These are phyloP conservation scores for Plasmodium berghei DNA, from an alignment of 169 alveolate genomes.

Conservation along the genomic window DNA sequence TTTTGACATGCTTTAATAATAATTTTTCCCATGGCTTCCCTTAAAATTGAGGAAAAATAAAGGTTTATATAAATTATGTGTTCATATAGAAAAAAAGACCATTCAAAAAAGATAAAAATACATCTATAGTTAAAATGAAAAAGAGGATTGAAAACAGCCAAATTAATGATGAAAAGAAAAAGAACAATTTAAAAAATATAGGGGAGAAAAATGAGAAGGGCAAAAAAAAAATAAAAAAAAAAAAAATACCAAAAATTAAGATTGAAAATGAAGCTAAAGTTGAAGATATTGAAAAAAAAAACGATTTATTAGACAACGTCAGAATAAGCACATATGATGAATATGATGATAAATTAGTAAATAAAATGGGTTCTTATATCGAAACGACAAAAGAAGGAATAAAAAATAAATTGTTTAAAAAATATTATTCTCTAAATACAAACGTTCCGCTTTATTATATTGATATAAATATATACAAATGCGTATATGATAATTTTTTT, in stretches of 20 bases:
- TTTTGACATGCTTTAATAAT: too few species aligned
- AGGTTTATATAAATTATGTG: too few species aligned
- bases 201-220: conserved; percentile 3
- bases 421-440: conserved; percentile 78
- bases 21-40: too few species aligned
- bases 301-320: conserved; percentile 77
- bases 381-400: conserved; percentile 76
- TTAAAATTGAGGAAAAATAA: too few species aligned
- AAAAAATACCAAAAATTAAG: conserved; percentile 76
- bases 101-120: too few species aligned
- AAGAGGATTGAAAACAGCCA: not conserved
- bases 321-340: conserved; percentile 77
- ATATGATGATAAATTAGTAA: conserved; percentile 57
- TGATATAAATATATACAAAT: conserved; percentile 77
- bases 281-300: conserved; percentile 75
- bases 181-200: not conserved
- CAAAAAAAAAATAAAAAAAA: conserved; percentile 35
- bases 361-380: conserved; percentile 23
- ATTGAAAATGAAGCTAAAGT: conserved; percentile 81
- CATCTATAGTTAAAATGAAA: conserved; percentile 1
- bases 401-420: conserved; percentile 76
- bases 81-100: too few species aligned
- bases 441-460: conserved; percentile 74
- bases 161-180: not conserved
- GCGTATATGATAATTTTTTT: conserved; percentile 77